These are phyloP conservation scores for Backusella australiensis DNA, from an alignment of 192 early-diverging fungal species.

Conservation along the genomic window DNA sequence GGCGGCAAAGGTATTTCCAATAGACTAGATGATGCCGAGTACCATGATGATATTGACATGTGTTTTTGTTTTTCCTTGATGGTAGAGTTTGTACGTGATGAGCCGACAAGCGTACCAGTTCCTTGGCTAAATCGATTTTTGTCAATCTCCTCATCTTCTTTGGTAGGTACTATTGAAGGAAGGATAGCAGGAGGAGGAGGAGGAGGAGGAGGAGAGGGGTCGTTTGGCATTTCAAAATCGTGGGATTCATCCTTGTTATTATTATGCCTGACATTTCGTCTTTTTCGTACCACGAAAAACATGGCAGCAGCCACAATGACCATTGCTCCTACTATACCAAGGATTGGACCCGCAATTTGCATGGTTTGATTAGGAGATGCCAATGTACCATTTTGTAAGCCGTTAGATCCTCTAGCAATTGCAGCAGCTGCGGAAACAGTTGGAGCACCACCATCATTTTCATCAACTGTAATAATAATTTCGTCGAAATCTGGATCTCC, in stretches of 20 bases:
- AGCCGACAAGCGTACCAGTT: background rate
- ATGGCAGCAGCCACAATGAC: slow-evolving; percentile 6
- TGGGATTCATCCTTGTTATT: background rate
- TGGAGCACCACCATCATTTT: background rate
- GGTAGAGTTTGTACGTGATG: background rate
- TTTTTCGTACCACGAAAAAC: background rate
- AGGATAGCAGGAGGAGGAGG: background rate
- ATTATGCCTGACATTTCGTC: background rate
- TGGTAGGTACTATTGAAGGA: background rate
- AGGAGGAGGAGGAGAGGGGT: background rate
- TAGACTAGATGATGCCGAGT: background rate
- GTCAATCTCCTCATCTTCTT: background rate
- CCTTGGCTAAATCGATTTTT: background rate
- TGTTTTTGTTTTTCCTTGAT: background rate
- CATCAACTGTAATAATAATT: background rate
- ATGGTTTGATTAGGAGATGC: background rate
- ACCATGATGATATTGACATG: slow-evolving; percentile 2
- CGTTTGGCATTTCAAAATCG: background rate
- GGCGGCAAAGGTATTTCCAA: background rate
- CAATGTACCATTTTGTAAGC: background rate
- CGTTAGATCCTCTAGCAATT: background rate
- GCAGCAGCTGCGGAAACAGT: background rate
- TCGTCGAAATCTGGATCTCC: background rate
- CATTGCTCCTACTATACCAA: slow-evolving; percentile 7
- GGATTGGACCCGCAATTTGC: background rate